Evolutionary conservation across 1,139 yeast genomes (phyloP), one percentile per base, ranked within the genome.

Genomic region (Blastobotrys raffinosifermentans): DNA sequence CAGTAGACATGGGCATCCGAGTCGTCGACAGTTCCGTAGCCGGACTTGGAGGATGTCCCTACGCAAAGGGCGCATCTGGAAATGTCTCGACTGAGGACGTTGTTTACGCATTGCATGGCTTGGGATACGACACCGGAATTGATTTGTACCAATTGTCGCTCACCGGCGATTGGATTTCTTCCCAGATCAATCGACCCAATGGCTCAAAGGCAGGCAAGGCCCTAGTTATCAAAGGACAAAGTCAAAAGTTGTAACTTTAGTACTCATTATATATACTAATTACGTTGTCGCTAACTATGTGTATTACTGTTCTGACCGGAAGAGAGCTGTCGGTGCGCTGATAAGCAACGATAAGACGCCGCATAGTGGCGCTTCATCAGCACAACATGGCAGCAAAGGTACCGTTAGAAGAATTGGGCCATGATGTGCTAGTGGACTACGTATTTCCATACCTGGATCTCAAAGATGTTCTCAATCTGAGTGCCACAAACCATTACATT

Each of bases 41-140:
- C 10, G 64, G 64, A 1, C 56, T 60, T 2, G 65, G 65, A 15
- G 65, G 65, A n/a, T 60, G 65, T 37, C 65, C 65, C 3, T 60
- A 57, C 36, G 63, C 65, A 19, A 58, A 56, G 38, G 64, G 65
- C 2, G 64, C 65, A 4, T 55, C 61, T 14, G 65, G 65, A 14
- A 60, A 60, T 35, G 62, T 60, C 3, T 50, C 63, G 3, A 58
- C 64, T 3, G 65, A 60, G 33, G 64, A 60, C 35, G 56, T 60
- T 2, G 60, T 58, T 11, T 60, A 60, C 37, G 55, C 60, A n/a
- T 47, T 60, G n/a, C 54, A 58, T 26, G 61, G 60, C 1, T 43
- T 54, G n/a, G 64, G 64, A 6, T 52, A 47, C 44, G 47, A 53
- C 14, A 60, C 64, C 4, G 64, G 64, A 4, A 48, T 60, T 27